Evolutionary conservation across 2,329 filamentous ascomycete species (phyloP).

Genomic region (Sclerotinia minor): DNA sequence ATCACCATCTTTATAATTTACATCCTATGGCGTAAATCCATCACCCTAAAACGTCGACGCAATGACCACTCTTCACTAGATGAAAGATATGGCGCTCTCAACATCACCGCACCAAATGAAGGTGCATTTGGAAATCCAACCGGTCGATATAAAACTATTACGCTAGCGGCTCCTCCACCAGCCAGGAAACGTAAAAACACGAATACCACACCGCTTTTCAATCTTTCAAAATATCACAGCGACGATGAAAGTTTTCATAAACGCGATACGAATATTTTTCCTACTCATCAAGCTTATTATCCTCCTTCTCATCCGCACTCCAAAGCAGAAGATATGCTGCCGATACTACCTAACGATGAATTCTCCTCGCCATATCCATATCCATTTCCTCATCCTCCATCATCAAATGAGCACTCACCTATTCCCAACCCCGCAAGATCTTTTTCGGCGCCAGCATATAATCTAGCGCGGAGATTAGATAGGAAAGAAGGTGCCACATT

Average conservation of each 20-base stretch:
- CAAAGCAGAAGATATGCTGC: background rate
- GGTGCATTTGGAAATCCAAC: conserved; percentile 13
- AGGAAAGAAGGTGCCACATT: background rate
- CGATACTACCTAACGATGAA: background rate
- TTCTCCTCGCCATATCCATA: background rate
- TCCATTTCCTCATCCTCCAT: background rate
- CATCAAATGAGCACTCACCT: background rate
- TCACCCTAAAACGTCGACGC: background rate
- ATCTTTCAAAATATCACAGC: conserved; percentile 10
- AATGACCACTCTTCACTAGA: conserved; percentile 7
- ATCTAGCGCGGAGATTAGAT: background rate
- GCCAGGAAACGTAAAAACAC: background rate
- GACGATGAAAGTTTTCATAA: conserved; percentile 10
- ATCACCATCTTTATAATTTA: conserved; percentile 14
- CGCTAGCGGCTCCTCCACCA: conserved; percentile 1
- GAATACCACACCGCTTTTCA: background rate
- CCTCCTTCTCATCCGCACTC: background rate
- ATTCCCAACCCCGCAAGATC: background rate
- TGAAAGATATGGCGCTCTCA: conserved; percentile 17
- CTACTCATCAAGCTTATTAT: conserved; percentile 17
- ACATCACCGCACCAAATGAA: conserved; percentile 21
- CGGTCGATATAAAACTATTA: conserved; percentile 1
- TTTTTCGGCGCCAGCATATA: background rate
- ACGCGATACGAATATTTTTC: background rate
- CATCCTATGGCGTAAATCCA: background rate